Evolutionary conservation across 495 filamentous ascomycete species (phyloP).

Genomic region (Xylaria scruposa): DNA sequence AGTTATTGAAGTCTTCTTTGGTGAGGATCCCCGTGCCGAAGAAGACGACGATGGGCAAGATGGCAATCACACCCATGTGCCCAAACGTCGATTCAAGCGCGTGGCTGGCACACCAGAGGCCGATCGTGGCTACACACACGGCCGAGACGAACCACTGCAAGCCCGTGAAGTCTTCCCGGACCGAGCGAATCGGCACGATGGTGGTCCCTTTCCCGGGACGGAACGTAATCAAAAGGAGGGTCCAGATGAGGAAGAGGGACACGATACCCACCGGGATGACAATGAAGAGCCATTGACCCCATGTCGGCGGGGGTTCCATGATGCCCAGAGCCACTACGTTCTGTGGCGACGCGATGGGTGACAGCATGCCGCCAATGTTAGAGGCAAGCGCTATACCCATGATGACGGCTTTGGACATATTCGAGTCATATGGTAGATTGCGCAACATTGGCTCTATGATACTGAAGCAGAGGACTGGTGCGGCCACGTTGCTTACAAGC

Average conservation of each 20-base stretch:
- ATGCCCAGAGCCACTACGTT: slow-evolving; percentile 96
- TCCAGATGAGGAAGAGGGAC: slow-evolving; percentile 88
- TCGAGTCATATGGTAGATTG: slow-evolving; percentile 85
- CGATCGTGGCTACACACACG: slow-evolving; percentile 86
- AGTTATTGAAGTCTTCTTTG: slow-evolving; percentile 99
- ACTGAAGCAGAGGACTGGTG: slow-evolving; percentile 96
- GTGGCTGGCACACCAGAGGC: slow-evolving; percentile 90
- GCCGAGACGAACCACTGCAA: slow-evolving; percentile 90
- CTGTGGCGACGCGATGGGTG: slow-evolving; percentile 94
- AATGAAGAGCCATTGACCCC: slow-evolving; percentile 97
- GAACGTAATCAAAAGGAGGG: slow-evolving; percentile 84
- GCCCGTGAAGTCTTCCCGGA: slow-evolving; percentile 86
- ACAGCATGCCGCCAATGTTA: slow-evolving; percentile 95
- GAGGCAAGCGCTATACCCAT: slow-evolving; percentile 94
- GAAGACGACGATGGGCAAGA: slow-evolving; percentile 94
- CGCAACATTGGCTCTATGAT: slow-evolving; percentile 96
- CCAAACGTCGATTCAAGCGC: slow-evolving; percentile 87
- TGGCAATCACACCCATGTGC: slow-evolving; percentile 98
- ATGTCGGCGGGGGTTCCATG: slow-evolving; percentile 88
- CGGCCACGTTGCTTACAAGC: slow-evolving; percentile 99
- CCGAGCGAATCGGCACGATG: slow-evolving; percentile 88
- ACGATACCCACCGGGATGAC: slow-evolving; percentile 91
- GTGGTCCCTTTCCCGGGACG: slow-evolving; percentile 80
- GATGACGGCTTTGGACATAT: slow-evolving; percentile 94
- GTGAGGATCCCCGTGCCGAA: slow-evolving; percentile 97